A percentile compares a stretch with the other conserved stretches of the same genome.
Conservation (phyloP, 129 eudicot genomes). For the Arctium minus region DNA sequence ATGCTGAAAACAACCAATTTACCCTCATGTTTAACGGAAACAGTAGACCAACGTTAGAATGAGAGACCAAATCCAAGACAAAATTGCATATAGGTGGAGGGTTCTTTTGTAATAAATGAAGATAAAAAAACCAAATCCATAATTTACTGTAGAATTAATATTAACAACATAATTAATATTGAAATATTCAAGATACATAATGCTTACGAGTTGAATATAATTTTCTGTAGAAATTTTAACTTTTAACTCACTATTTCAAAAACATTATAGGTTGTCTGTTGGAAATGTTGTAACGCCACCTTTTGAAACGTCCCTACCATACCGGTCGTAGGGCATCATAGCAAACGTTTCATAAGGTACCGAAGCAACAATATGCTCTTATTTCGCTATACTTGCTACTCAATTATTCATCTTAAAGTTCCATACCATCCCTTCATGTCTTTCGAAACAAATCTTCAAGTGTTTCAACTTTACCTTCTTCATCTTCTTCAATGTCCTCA, state of each 20-base stretch:
- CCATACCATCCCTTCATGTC: conserved; percentile 30
- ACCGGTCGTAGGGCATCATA: not conserved
- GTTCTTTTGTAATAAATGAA: not conserved
- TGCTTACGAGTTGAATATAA: not conserved
- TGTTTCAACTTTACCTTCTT: conserved; percentile 36
- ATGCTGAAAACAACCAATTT: no score
- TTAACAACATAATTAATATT: not conserved
- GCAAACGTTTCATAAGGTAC: not conserved
- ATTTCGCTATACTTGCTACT: not conserved
- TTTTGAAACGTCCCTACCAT: not conserved
- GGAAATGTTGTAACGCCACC: not conserved
- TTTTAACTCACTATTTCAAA: not conserved
- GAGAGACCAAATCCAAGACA: no score
- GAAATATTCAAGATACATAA: not conserved
- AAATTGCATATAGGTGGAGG: no score
- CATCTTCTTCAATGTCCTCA: conserved; percentile 29
- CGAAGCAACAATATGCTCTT: not conserved
- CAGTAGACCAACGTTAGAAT: no score
- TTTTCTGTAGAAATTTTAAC: not conserved
- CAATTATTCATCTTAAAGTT: conserved; percentile 9
- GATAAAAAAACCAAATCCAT: not conserved
- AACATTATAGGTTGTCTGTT: no score
- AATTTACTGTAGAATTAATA: not conserved
- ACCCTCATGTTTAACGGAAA: no score
- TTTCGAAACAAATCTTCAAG: conserved; percentile 57